Evolutionary conservation across 2,329 filamentous ascomycete species (phyloP).

Genomic region (Rasamsonia emersonii): DNA sequence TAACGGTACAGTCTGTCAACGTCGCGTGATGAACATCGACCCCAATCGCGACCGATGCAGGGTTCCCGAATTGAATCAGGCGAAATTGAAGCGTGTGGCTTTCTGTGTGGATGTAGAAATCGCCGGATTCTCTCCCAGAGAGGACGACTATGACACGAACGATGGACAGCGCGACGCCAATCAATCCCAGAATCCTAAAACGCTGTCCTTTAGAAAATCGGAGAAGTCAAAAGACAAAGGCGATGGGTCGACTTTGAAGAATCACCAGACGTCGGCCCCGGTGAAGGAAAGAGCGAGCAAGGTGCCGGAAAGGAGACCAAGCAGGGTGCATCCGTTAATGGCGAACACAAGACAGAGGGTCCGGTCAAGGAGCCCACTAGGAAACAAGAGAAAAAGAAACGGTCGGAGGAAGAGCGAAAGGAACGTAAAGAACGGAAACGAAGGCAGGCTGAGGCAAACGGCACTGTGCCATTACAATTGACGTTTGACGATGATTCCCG

Average conservation of each 20-base stretch:
- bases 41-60: conserved; percentile 67
- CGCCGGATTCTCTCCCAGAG: conserved; percentile 75
- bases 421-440: conserved; percentile 85
- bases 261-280: conserved; percentile 46
- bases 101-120: conserved; percentile 98
- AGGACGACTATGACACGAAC: conserved; percentile 39
- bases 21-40: conserved; percentile 78
- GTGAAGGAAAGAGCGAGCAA: conserved; percentile 45
- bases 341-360: conserved; percentile 19
- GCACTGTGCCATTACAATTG: conserved; percentile 75
- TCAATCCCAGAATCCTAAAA: conserved; percentile 20
- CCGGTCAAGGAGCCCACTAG: conserved; percentile 44
- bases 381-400: conserved; percentile 95
- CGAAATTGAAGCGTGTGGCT: conserved; percentile 76
- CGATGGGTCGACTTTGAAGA: conserved; percentile 66
- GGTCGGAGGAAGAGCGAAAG: conserved; percentile 84
- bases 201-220: conserved; percentile 18
- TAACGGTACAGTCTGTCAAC: conserved; percentile 65
- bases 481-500: conserved; percentile 54
- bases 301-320: conserved; percentile 9
- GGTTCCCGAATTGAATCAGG: conserved; percentile 68
- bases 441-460: conserved; percentile 77
- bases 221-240: conserved; percentile 58
- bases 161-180: conserved; percentile 17
- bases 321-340: conserved; percentile 14